Conservation (phyloP, 2,329 filamentous ascomycete species). For the Dothistroma septosporum region DNA sequence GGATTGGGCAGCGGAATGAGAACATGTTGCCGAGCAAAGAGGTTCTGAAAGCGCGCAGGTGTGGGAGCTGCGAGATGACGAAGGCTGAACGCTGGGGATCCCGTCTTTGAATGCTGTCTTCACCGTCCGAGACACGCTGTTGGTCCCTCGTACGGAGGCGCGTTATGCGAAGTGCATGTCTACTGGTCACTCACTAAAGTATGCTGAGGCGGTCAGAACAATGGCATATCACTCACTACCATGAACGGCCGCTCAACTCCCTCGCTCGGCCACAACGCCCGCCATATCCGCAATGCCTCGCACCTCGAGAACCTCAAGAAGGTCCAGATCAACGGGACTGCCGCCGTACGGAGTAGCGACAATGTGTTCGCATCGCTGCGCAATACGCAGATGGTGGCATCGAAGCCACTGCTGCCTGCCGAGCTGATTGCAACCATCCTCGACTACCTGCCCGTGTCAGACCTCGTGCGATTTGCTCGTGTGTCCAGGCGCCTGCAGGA, state of each 20-base stretch:
- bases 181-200: no score
- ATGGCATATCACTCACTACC: no score
- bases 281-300: slow-evolving; percentile 28
- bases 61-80: background rate
- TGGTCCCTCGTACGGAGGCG: no score
- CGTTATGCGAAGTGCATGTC: no score
- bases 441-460: slow-evolving; percentile 79
- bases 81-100: background rate
- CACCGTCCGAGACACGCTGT: no score
- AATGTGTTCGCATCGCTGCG: slow-evolving; percentile 71
- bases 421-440: slow-evolving; percentile 86
- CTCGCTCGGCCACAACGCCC: slow-evolving; percentile 16
- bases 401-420: slow-evolving; percentile 78
- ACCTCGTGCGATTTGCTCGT: slow-evolving; percentile 80
- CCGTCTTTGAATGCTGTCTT: no score
- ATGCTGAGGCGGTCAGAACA: background rate
- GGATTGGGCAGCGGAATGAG: background rate
- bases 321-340: slow-evolving; percentile 25
- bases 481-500: slow-evolving; percentile 84
- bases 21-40: background rate
- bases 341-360: slow-evolving; percentile 20
- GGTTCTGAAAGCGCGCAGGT: background rate
- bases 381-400: slow-evolving; percentile 73
- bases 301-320: slow-evolving; percentile 29
- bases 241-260: slow-evolving; percentile 26